Evolutionary conservation across 1,284 basidiomycete species (phyloP), one percentile per base, ranked within the genome.

Genomic region (Cryptococcus sp.): DNA sequence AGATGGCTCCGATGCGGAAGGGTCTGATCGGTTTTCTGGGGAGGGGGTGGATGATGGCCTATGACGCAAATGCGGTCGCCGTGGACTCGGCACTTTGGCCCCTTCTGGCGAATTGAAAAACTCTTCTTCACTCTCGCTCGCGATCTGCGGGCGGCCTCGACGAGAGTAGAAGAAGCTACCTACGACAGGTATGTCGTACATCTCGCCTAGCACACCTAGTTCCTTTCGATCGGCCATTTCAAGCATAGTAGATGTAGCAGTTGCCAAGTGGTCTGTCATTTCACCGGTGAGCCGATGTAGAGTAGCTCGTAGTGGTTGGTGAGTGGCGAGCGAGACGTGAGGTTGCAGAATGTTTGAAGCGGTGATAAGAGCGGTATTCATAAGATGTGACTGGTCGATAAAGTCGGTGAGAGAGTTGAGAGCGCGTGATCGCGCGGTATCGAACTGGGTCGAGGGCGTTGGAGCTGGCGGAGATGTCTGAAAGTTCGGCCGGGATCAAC

Each of bases 171-270:
- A 56, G 45, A 59, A 63, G 26, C 61, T 61, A 10, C 66, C 62
- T 13, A 56, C 57, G 13, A 69, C 57, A 5, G 72, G 70, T 15
- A 77, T 70, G 59, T 74, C 74, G 64, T 77, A 77, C 74, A 77
- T 76, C 39, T 74, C 68, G 3, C 69, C 69, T 19, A 76, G 56
- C 0, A 72, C 69, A 0, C 60, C 59, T 10, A 77, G 62, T 47
- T 75, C 72, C 5, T 49, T 51, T 37, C 60, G 57, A 50, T 75
- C 74, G 16, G 68, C 65, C 53, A 76, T 46, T 16, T 58, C 55
- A 10, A 72, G 61, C 3, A 77, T 55, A 3, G 58, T 56, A 10
- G 69, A 72, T 0, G 72, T 74, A 5, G 74, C 69, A 5, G 64
- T 57, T 0, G 72, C 74, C 5, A 76, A 59, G 46, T 71, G 65